Base-by-base conservation (phyloP, 495 filamentous ascomycete species). In the Aspergillus incahuasiensis region DNA sequence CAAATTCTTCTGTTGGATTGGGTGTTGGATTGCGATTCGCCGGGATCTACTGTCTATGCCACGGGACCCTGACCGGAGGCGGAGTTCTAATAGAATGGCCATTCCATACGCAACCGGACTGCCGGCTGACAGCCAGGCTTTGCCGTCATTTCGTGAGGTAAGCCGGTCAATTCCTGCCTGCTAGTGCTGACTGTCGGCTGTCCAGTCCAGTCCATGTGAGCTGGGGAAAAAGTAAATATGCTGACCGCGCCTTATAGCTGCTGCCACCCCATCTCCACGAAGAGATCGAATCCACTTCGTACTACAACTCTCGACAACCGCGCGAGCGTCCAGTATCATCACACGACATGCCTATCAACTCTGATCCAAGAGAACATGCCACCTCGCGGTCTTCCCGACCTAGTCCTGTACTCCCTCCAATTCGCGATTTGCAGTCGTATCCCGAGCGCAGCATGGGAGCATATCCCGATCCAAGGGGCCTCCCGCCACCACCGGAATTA, bases 141-240 rank as follows among this genome's bases (percentile, higher is more conserved):
- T 78, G 18, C 74, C 74, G 42, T 75, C 74, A 50, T 76, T 78
- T 55, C 68, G 74, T 46, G 73, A 78, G 64, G 74, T 77, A 51
- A 67, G 72, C 49, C 25, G 72, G 48, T 6, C 5, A 43, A 2
- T 6, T 52, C 22, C 40, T 41, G 20, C 34, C 13, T 35, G 20
- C 48, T 50, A 56, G 46, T 18, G 54, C 46, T 50, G 54, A 50
- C 46, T 19, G 54, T 45, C 39, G 54, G 46, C 19, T 22, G 18
- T 40, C 15, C 4, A 8, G 25, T 8, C 25, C 25, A 28, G 25
- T 28, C 25, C 25, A 28, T 28, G 25, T 28, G 21, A 42, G 12
- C 39, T 20, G 21, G 12, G 35, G 6, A 19, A 18, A 34, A 18
- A 52, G n/a, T 41, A 41, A 19, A 30, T 16, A 51, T 42, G 50